Evolutionary conservation across 805 yeast species (phyloP), one percentile per base, ranked within the genome.

Genomic region (Wickerhamomyces tratensis): DNA sequence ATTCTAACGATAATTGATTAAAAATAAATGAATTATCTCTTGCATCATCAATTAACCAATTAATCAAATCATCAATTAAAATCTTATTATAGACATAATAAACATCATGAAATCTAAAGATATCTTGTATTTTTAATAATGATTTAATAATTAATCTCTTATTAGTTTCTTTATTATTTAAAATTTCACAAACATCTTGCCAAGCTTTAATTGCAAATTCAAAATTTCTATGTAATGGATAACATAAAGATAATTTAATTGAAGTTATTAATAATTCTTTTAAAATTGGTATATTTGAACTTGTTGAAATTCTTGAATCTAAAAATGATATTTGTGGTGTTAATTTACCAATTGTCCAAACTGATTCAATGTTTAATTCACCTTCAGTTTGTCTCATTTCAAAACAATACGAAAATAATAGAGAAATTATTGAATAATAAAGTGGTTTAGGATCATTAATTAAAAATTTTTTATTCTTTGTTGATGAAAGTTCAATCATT

Each of bases 281-380:
- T 34, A 91, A 67, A 30, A 74, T 54, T 2, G 55, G 37, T 33
- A 63, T 61, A 13, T 39, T 45, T 5, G 43, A 47, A 41, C 51
- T 59, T 15, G 48, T 59, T 15, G 63, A 48, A 1, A 72, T 56
- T 27, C 83, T 49, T 49, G 72, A 77, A 57, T 88, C 98, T 31
- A 93, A 63, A 49, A 71, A 78, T 7, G 88, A 59, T 35, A 91
- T 61, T 52, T 86, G 93, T 1, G 98, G 96, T 0, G 79, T 65
- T 25, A 93, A 52, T 50, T 83, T 88, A 2, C 98, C 98, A 5
- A 93, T 73, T 0, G 91, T 80, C 98, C 98, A 93, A 0, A 94
- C 86, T 44, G 95, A 83, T 60, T 93, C 98, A 5, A 85, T 78
- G 14, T 77, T 86, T 41, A 77, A 75, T 14, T 69, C 77, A n/a